Base-by-base conservation (phyloP, 108 stramenopile species). In the Discostella stelligeroides region DNA sequence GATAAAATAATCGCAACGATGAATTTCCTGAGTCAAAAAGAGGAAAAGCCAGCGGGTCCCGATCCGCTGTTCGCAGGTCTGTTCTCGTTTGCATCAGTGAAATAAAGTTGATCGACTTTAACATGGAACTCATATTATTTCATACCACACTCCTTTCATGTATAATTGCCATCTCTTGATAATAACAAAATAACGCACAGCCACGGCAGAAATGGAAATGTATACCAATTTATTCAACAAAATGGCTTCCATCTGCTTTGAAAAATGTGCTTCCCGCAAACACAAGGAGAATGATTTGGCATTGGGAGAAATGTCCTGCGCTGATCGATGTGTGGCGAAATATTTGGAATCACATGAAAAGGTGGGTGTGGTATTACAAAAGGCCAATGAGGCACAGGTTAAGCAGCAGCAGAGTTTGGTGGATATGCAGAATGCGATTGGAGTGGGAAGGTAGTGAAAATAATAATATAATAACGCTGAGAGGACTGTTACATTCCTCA, bases 151-250 rank as follows among this genome's bases (percentile, higher is more conserved):
- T 18, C 23, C 7, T 17, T 7, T 50, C 20, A 50, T 24, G 2
- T 1, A 50, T 21, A 20, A 1, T 11, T 53, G 23, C 24, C 51
- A 13, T 27, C 7, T 27, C 1, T 27, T 10, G 13, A 20, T 18
- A 15, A 15, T 3, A 18, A 15, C 20, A 50, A 1, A 50, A 50
- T 18, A 50, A 50, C 17, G 17, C 20, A 20, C 8, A 84, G 97
- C 97, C 55, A 94, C 89, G 68, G 92, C 93, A 29, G 96, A 98
- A 84, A 92, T 96, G 86, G 98, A 98, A 87, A 96, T 96, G 95
- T 95, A 96, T 76, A 96, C 96, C 45, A 90, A 96, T 75, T 76
- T 98, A 8, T 98, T 97, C 72, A 95, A 95, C 83, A 97, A 96
- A 68, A 96, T 98, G 85, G 66, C 93, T 6, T 46, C 66, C n/a